Percentiles rank a stretch among this genome's conserved stretches.
These are phyloP conservation scores for Sugiyamaella paludigena DNA, from an alignment of 1,139 yeast genomes.

Conservation along the genomic window DNA sequence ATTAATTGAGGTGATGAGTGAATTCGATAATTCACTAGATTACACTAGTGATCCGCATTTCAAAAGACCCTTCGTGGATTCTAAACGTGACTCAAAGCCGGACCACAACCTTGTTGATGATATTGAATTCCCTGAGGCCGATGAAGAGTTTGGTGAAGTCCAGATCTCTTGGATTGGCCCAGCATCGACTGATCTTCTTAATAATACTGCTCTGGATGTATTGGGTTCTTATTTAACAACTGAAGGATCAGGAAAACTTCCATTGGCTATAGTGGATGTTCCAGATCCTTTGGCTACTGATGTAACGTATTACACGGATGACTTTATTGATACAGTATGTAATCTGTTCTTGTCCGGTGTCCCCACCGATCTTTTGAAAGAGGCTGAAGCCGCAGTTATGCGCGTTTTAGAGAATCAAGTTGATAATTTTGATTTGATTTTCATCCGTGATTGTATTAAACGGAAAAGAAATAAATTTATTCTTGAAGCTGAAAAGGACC, in stretches of 20 bases:
- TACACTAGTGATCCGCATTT: constrained; percentile 40
- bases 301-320: constrained; percentile 63
- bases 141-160: constrained; percentile 80
- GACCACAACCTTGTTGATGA: constrained; percentile 42
- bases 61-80: constrained; percentile 78
- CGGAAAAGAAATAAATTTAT: constrained; percentile 64
- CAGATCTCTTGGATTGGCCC: constrained; percentile 85
- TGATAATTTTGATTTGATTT: constrained; percentile 56
- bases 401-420: constrained; percentile 45
- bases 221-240: constrained; percentile 76
- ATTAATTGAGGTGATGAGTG: constrained; percentile 55
- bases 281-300: constrained; percentile 81
- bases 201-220: constrained; percentile 66
- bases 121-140: constrained; percentile 84
- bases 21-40: constrained; percentile 61
- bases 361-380: constrained; percentile 61
- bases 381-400: constrained; percentile 53
- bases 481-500: constrained; percentile 62
- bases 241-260: constrained; percentile 56
- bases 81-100: constrained; percentile 47
- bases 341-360: constrained; percentile 68
- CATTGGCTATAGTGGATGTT: constrained; percentile 70
- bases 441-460: constrained; percentile 65
- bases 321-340: constrained; percentile 55
- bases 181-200: constrained; percentile 48